Evolutionary conservation across 176 grass and related monocot genomes (phyloP).

Genomic region (Poa pratensis): DNA sequence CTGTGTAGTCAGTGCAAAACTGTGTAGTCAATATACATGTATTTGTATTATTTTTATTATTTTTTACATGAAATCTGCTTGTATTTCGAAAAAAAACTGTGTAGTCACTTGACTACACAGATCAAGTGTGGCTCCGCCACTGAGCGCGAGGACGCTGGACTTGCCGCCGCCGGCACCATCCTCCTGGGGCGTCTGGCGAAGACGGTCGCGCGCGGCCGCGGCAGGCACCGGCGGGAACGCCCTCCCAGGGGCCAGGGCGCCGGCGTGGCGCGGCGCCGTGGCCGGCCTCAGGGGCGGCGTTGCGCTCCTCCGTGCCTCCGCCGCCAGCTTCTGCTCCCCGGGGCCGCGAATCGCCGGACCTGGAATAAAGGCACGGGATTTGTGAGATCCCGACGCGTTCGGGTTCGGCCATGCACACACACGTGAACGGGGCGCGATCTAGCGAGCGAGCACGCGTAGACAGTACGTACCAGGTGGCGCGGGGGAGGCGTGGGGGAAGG

Average conservation of each 20-base stretch:
- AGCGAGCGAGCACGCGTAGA: not conserved
- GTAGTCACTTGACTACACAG: too few species aligned
- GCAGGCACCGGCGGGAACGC: constrained; percentile 18
- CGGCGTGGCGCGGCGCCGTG: not conserved
- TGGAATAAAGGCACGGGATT: not conserved
- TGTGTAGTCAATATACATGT: too few species aligned
- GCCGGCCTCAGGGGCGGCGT: not conserved
- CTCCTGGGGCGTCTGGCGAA: not conserved
- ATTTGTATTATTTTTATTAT: too few species aligned
- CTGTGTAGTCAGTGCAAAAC: too few species aligned
- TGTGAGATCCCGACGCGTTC: constrained; percentile 33
- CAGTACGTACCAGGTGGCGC: not conserved
- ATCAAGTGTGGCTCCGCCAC: too few species aligned
- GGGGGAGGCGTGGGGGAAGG: constrained; percentile 36
- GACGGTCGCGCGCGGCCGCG: not conserved
- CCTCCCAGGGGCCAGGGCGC: not conserved
- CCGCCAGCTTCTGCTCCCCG: constrained; percentile 10
- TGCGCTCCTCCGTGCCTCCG: constrained; percentile 3
- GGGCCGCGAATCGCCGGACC: not conserved
- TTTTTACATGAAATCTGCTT: too few species aligned
- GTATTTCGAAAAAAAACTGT: too few species aligned
- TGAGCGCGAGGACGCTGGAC: constrained; percentile 16
- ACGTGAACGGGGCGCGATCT: not conserved
- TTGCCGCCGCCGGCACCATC: not conserved
- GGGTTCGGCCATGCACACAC: constrained; percentile 54